These are phyloP conservation scores for Dipteronia dyeriana DNA, from an alignment of 345 rosid genomes.

Conservation along the genomic window DNA sequence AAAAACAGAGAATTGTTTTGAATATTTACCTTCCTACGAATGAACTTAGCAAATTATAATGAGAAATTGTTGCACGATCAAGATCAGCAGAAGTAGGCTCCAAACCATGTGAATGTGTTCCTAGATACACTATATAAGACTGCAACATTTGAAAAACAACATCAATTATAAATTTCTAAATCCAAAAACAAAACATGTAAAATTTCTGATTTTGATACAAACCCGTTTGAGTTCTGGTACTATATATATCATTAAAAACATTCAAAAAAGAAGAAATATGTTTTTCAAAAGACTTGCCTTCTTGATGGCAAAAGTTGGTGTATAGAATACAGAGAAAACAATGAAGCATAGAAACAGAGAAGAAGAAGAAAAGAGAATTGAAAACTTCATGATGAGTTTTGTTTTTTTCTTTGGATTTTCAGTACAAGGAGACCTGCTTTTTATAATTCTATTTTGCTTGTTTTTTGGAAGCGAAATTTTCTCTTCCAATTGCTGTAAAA, in stretches of 20 bases:
- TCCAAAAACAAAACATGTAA: too few relatives aligned
- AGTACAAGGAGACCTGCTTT: slow-evolving; percentile 8
- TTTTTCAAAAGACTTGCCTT: slow-evolving; percentile 34
- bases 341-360: slow-evolving; percentile 23
- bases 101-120: slow-evolving; percentile 23
- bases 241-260: not conserved
- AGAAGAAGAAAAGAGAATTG: slow-evolving; percentile 16
- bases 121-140: slow-evolving; percentile 37
- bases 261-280: not conserved
- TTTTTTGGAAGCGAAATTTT: not conserved
- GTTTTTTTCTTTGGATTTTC: not conserved
- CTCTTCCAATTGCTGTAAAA: not conserved
- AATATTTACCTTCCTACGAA: slow-evolving; percentile 37
- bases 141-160: not conserved
- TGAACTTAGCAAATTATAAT: slow-evolving; percentile 34
- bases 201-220: not conserved
- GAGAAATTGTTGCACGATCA: slow-evolving; percentile 20
- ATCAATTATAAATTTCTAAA: not conserved
- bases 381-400: slow-evolving; percentile 33
- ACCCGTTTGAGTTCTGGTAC: not conserved
- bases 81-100: not conserved
- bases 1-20: not conserved
- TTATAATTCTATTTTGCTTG: slow-evolving; percentile 21
- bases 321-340: slow-evolving; percentile 31
- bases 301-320: slow-evolving; percentile 36